Conservation (phyloP, 2,329 filamentous ascomycete genomes). For the Xylaria sp. region DNA sequence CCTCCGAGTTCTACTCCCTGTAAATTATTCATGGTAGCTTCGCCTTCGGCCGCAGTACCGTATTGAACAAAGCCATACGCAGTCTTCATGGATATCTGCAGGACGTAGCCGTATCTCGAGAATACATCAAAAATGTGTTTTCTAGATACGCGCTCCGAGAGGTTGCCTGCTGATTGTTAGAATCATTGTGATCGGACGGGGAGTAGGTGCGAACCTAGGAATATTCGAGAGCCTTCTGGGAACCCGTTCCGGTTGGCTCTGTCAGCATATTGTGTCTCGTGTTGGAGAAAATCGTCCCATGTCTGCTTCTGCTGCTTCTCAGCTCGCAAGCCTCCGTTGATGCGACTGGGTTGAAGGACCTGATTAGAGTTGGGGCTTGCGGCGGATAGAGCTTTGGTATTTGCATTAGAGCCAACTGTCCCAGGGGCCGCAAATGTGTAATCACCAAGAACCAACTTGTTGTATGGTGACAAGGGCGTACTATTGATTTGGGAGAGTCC, state of each 20-base stretch:
- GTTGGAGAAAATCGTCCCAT: slow-evolving; percentile 78
- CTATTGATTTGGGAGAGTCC: slow-evolving; percentile 47
- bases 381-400: slow-evolving; percentile 45
- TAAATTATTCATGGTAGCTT: slow-evolving; percentile 77
- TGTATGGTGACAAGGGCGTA: slow-evolving; percentile 29
- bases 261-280: slow-evolving; percentile 79
- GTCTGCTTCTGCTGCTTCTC: slow-evolving; percentile 55
- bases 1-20: slow-evolving; percentile 86
- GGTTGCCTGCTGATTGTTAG: slow-evolving; percentile 73
- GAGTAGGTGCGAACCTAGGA: slow-evolving; percentile 70
- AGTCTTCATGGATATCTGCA: slow-evolving; percentile 95
- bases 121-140: slow-evolving; percentile 94
- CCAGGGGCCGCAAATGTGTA: slow-evolving; percentile 51
- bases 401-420: slow-evolving; percentile 39
- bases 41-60: slow-evolving; percentile 78
- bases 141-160: slow-evolving; percentile 93
- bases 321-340: slow-evolving; percentile 28
- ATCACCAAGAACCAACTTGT: slow-evolving; percentile 50
- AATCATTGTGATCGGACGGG: slow-evolving; percentile 31
- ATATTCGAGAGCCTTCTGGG: slow-evolving; percentile 79
- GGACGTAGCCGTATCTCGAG: slow-evolving; percentile 83
- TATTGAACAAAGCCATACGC: slow-evolving; percentile 98
- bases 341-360: slow-evolving; percentile 37
- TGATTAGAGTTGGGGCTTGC: slow-evolving; percentile 48
- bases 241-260: slow-evolving; percentile 86